Evolutionary conservation across 352 stramenopile genomes (phyloP), one percentile per base, ranked within the genome.

Genomic region (Globisporangium nunn): DNA sequence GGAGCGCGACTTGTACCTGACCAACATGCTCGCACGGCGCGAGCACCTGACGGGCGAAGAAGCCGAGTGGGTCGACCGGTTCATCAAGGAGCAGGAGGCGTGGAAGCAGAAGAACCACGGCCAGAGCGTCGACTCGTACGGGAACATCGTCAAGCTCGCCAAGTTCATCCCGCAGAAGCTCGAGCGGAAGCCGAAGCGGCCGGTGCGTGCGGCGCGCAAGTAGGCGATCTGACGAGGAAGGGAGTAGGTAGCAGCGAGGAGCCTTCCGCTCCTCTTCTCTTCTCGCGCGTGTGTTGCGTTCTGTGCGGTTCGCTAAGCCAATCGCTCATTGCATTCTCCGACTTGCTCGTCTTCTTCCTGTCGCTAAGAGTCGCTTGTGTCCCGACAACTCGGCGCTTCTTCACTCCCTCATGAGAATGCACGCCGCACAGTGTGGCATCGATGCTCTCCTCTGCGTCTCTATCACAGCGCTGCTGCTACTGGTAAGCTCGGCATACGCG

Each of bases 81-180:
- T 68, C 49, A 59, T 74, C 44, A 39, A 52, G 53, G 52, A 59
- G 52, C 66, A 74, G 50, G 58, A 56, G 15, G 44, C 65, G 53
- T 74, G 66, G 66, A 74, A 71, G 46, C 54, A 63, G 48, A 56
- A 52, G 41, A 41, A 41, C 37, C 56, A 71, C 57, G 63, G 63
- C 59, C 61, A 63, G 41, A 74, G 66, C 51, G 68, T 74, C 43
- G 66, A 74, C 41, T 60, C 50, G 11, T 46, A 37, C 18, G 48
- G 33, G 14, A 31, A 29, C 23, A 18, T 59, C 18, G 14, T 52
- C 29, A 28, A 28, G 12, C 53, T 59, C 33, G 44, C 12, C 7
- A 52, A 40, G 33, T 59, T 59, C 44, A 59, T 59, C 15, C 53
- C 53, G 3, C n/a, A 59, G n/a, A 45, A 59, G 18, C 44, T 59